Evolutionary conservation across 1,284 basidiomycete species (phyloP).

Genomic region (Neolentinus lepideus): DNA sequence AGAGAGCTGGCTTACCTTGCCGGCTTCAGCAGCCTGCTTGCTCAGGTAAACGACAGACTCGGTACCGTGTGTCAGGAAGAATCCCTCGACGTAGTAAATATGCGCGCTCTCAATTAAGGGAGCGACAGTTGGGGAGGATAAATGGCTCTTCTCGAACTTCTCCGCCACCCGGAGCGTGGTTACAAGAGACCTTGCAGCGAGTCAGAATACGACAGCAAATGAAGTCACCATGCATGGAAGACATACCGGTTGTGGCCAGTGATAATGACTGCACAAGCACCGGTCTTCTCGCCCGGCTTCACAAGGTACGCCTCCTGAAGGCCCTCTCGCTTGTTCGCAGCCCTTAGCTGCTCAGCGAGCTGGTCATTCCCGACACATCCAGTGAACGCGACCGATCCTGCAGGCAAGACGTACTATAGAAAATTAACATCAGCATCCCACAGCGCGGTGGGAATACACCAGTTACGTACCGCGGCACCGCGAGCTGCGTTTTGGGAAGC

Average conservation of each 20-base stretch:
- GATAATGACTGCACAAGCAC: constrained; percentile 95
- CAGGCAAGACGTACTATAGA: constrained; percentile 79
- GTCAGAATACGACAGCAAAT: neutral
- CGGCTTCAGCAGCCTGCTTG: constrained; percentile 70
- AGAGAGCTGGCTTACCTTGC: constrained; percentile 55
- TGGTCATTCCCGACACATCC: constrained; percentile 93
- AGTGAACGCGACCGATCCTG: constrained; percentile 90
- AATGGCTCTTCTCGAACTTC: constrained; percentile 78
- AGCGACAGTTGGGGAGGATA: constrained; percentile 73
- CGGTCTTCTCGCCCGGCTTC: constrained; percentile 82
- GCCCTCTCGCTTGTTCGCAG: constrained; percentile 93
- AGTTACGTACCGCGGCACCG: constrained; percentile 82
- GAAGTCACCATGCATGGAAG: neutral
- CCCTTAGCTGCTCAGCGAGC: constrained; percentile 83
- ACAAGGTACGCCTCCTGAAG: constrained; percentile 89
- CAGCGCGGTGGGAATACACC: neutral
- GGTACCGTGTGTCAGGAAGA: constrained; percentile 93
- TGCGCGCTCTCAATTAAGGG: constrained; percentile 77
- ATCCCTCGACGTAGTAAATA: constrained; percentile 94
- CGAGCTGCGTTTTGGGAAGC: constrained; percentile 96
- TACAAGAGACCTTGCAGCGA: constrained; percentile 68
- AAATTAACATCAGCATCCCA: neutral
- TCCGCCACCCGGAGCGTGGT: constrained; percentile 90
- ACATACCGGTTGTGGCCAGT: constrained; percentile 85
- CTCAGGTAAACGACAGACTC: constrained; percentile 73